These are phyloP conservation scores for Pythium rhizo-oryzae DNA, from an alignment of 352 stramenopile genomes.

Conservation along the genomic window DNA sequence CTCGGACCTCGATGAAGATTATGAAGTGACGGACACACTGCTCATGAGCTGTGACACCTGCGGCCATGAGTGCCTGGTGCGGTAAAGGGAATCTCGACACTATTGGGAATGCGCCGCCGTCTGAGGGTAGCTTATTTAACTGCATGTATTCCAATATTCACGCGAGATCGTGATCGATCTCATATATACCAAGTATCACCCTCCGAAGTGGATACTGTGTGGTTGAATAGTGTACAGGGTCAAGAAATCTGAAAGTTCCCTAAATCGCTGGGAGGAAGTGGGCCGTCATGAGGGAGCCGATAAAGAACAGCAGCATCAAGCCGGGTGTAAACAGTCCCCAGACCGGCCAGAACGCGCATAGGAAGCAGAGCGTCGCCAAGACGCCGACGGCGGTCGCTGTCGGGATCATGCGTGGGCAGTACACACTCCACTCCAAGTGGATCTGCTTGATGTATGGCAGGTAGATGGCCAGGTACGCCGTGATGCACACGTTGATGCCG, in stretches of 20 bases:
- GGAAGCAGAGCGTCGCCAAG: conserved; percentile 69
- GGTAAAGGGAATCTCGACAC: background rate
- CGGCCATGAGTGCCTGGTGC: conserved; percentile 36
- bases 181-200: background rate
- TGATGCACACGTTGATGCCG: conserved; percentile 86
- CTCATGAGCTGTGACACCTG: conserved; percentile 45
- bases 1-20: conserved; percentile 12
- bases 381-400: conserved; percentile 78
- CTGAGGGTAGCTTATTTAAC: conserved; percentile 15
- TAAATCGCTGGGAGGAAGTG: conserved; percentile 93
- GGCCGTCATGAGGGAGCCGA: conserved; percentile 91
- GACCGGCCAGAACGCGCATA: conserved; percentile 90
- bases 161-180: conserved; percentile 5
- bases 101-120: background rate
- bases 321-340: conserved; percentile 92
- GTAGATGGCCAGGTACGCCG: conserved; percentile 86
- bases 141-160: conserved; percentile 5
- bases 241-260: background rate
- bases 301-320: conserved; percentile 85
- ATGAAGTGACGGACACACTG: conserved; percentile 36
- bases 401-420: conserved; percentile 93
- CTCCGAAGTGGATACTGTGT: background rate
- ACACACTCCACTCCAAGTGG: conserved; percentile 89
- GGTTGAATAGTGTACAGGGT: conserved; percentile 10
- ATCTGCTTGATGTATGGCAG: conserved; percentile 86